Evolutionary conservation across 116 monocot genomes (phyloP).

Genomic region (Iris pallida): DNA sequence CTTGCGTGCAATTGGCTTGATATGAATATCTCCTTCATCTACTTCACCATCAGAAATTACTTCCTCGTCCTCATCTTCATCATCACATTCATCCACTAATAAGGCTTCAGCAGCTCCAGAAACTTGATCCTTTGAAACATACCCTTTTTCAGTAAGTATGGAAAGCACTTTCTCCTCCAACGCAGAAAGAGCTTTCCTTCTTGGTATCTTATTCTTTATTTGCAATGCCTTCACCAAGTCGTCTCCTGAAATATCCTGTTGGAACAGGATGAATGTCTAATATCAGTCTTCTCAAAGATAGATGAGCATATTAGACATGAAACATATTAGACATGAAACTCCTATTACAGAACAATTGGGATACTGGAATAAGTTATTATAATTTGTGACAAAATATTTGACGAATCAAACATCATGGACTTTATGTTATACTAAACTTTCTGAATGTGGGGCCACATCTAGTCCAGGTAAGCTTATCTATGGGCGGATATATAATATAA

Average conservation of each 20-base stretch:
- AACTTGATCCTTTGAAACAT: conserved; percentile 59
- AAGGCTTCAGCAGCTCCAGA: conserved; percentile 28
- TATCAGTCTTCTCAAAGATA: not conserved
- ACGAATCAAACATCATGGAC: no score
- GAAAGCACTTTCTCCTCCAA: conserved; percentile 85
- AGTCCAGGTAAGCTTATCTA: no score
- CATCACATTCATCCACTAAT: conserved; percentile 37
- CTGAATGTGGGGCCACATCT: no score
- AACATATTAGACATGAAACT: no score
- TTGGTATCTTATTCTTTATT: conserved; percentile 87
- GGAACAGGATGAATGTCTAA: not conserved
- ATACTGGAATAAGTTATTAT: no score
- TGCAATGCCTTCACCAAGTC: conserved; percentile 82
- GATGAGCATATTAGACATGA: not conserved
- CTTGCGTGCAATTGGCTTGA: conserved; percentile 72
- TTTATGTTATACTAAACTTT: no score
- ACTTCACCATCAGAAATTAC: conserved; percentile 82
- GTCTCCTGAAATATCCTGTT: conserved; percentile 83
- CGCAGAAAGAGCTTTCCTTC: conserved; percentile 80
- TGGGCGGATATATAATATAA: no score
- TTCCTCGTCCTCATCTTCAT: conserved; percentile 85
- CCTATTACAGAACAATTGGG: no score
- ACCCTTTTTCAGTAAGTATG: conserved; percentile 87
- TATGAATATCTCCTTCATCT: conserved; percentile 98
- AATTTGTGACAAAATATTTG: no score